Evolutionary conservation across 2,329 filamentous ascomycete species (phyloP).

Genomic region (Apiospora hydei): DNA sequence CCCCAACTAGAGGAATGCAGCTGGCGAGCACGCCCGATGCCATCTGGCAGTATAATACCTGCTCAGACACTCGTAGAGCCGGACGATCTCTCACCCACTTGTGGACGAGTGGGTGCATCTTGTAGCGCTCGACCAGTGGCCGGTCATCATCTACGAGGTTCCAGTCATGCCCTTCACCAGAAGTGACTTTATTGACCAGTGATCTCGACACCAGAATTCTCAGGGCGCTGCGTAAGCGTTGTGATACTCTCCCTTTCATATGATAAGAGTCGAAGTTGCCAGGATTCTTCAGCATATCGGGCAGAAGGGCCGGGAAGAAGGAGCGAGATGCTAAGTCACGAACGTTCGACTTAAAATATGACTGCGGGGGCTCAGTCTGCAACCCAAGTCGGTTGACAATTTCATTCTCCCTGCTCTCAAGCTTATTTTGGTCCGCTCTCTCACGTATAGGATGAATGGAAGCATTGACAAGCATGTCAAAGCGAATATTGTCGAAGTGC

Average conservation of each 20-base stretch:
- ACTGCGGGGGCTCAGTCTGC: not conserved
- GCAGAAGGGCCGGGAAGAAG: slow-evolving; percentile 12
- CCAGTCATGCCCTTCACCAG: not conserved
- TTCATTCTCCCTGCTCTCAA: not conserved
- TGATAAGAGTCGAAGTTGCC: not conserved
- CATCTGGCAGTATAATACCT: slow-evolving; percentile 30
- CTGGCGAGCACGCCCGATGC: slow-evolving; percentile 27
- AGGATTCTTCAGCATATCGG: slow-evolving; percentile 22
- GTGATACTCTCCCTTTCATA: slow-evolving; percentile 17
- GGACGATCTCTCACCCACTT: slow-evolving; percentile 30
- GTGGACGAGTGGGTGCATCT: slow-evolving; percentile 31
- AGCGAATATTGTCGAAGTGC: slow-evolving; percentile 29
- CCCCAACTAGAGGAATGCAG: slow-evolving; percentile 16
- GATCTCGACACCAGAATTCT: slow-evolving; percentile 19
- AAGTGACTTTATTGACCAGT: slow-evolving; percentile 22
- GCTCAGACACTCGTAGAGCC: slow-evolving; percentile 12
- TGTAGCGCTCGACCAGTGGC: slow-evolving; percentile 21
- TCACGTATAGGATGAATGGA: slow-evolving; percentile 25
- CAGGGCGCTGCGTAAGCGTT: slow-evolving; percentile 23
- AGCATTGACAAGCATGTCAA: slow-evolving; percentile 28
- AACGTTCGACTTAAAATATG: not conserved
- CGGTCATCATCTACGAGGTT: not conserved
- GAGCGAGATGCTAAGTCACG: not conserved
- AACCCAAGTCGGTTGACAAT: slow-evolving; percentile 14
- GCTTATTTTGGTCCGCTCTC: slow-evolving; percentile 13